Percentiles rank a stretch among this genome's conserved stretches.
phyloP scores from a whole-genome alignment of 345 rosid genomes.

The Noccaea bulbosa region DNA sequence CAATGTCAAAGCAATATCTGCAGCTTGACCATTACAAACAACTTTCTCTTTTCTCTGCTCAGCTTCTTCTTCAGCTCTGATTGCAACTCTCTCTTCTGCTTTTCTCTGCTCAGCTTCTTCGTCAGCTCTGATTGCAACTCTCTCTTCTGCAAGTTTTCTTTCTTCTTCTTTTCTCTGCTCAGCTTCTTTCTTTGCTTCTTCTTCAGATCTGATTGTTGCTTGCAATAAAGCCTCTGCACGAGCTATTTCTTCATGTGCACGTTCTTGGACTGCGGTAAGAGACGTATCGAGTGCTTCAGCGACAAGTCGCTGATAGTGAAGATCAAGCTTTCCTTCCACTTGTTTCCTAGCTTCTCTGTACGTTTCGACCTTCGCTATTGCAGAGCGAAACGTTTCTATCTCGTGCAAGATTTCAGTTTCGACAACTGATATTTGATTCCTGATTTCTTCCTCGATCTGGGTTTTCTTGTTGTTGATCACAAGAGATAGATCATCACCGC shows the following conservation, averaged over 20 bases:
- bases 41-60: no score
- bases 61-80: no score
- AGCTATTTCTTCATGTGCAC: slow-evolving; percentile 67
- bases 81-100: no score
- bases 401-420: slow-evolving; percentile 60
- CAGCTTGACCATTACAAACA: no score
- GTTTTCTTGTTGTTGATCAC: slow-evolving; percentile 24
- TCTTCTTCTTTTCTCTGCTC: slow-evolving; percentile 46
- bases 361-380: slow-evolving; percentile 59
- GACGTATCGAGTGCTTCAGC: slow-evolving; percentile 91
- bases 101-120: no score
- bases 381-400: slow-evolving; percentile 56
- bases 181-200: slow-evolving; percentile 61
- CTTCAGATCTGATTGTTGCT: slow-evolving; percentile 20
- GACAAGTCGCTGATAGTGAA: slow-evolving; percentile 77
- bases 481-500: slow-evolving; percentile 46
- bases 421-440: slow-evolving; percentile 56
- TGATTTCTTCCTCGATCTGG: slow-evolving; percentile 68
- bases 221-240: no score
- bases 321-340: slow-evolving; percentile 72
- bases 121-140: not conserved
- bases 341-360: slow-evolving; percentile 68
- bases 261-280: slow-evolving; percentile 64
- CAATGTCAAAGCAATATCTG: slow-evolving; percentile 39
- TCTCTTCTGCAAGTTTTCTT: slow-evolving; percentile 37